Evolutionary conservation across 2,329 filamentous ascomycete genomes (phyloP).

Genomic region (Dothiorella sarmentorum): DNA sequence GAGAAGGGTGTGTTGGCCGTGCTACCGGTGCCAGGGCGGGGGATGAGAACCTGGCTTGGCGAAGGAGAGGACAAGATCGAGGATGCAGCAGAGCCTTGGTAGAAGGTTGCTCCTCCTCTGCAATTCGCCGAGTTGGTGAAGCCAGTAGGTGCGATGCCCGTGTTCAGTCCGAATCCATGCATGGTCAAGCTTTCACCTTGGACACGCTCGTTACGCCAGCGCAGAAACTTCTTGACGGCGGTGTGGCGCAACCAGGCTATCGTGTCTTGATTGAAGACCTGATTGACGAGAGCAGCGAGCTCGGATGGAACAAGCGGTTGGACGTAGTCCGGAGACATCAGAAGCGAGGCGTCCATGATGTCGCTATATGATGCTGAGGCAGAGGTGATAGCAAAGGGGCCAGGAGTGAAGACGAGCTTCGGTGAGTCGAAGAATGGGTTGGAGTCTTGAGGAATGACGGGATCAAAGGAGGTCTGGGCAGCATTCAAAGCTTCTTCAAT

Average conservation of each 20-base stretch:
- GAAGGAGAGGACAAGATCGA: slow-evolving; percentile 35
- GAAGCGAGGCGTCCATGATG: slow-evolving; percentile 83
- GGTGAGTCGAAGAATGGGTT: slow-evolving; percentile 19
- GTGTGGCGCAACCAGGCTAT: slow-evolving; percentile 78
- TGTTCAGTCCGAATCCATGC: slow-evolving; percentile 20
- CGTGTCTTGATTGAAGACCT: slow-evolving; percentile 73
- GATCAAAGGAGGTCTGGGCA: slow-evolving; percentile 26
- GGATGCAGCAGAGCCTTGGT: slow-evolving; percentile 31
- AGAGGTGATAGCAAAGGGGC: slow-evolving; percentile 76
- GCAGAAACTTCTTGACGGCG: slow-evolving; percentile 75
- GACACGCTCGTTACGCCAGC: slow-evolving; percentile 50
- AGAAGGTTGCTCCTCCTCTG: slow-evolving; percentile 18
- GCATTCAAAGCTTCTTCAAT: slow-evolving; percentile 35
- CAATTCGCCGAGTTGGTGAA: slow-evolving; percentile 15
- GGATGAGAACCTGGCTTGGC: slow-evolving; percentile 39
- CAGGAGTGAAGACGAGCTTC: slow-evolving; percentile 12
- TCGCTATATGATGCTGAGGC: slow-evolving; percentile 68
- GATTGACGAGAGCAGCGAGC: slow-evolving; percentile 63
- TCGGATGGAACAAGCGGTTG: slow-evolving; percentile 77
- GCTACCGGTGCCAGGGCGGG: slow-evolving; percentile 25
- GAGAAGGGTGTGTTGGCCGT: slow-evolving; percentile 21
- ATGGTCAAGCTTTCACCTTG: slow-evolving; percentile 21
- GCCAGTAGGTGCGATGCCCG: slow-evolving; percentile 20
- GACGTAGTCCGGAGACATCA: slow-evolving; percentile 90
- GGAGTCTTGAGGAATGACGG: slow-evolving; percentile 22